Conservation (phyloP, 192 early-diverging fungal genomes). For the Rhizophagus prolifer region DNA sequence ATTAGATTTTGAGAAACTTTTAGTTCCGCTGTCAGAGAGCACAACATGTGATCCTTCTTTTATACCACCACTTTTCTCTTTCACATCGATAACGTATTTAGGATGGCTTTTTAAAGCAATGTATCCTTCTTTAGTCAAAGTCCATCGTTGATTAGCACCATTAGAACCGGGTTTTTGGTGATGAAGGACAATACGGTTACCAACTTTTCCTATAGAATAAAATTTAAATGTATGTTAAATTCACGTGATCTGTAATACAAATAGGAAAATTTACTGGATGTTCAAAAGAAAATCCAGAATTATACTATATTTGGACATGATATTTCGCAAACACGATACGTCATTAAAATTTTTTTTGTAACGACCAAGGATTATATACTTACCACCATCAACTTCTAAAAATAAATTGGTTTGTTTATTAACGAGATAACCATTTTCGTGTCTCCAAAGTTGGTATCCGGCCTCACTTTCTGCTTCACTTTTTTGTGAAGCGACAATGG, state of each 20-base stretch:
- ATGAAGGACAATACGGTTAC: background rate
- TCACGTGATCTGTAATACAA: background rate
- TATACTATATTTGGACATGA: too few species aligned
- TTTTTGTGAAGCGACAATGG: background rate
- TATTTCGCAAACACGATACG: too few species aligned
- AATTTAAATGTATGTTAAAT: background rate
- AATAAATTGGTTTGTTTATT: background rate
- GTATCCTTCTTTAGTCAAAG: conserved; percentile 18
- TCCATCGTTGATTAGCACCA: conserved; percentile 23
- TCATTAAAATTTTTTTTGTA: background rate
- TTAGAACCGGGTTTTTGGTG: background rate
- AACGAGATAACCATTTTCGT: conserved; percentile 17
- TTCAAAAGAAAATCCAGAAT: too few species aligned
- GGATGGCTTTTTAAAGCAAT: conserved; percentile 15
- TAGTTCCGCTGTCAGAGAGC: background rate
- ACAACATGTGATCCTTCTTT: conserved; percentile 17
- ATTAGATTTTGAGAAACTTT: background rate
- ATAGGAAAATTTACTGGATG: too few species aligned
- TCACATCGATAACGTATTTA: conserved; percentile 22
- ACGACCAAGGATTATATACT: too few species aligned
- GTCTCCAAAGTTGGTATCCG: conserved; percentile 12
- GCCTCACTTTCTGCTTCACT: conserved; percentile 4
- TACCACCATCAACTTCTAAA: conserved; percentile 20
- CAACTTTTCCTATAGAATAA: conserved; percentile 4
- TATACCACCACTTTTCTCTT: background rate